phyloP scores from a whole-genome alignment of 2,329 filamentous ascomycete species.

The Colletotrichum aenigma region DNA sequence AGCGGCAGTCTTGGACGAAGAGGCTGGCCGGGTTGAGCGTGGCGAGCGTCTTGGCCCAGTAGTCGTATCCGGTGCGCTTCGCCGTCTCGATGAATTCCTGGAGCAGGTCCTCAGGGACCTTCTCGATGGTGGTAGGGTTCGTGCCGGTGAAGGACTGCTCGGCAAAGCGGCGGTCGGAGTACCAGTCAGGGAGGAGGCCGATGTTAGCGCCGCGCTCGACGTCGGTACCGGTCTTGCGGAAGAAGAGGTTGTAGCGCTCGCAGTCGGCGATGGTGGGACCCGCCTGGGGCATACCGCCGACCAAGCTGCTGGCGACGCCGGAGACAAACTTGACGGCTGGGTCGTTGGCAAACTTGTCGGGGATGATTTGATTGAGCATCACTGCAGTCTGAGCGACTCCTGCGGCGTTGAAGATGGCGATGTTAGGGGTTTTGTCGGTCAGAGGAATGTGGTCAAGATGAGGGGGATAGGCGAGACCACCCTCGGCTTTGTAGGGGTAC shows the following conservation, averaged over 20 bases:
- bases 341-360: constrained; percentile 33
- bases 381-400: constrained; percentile 32
- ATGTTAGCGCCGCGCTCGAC: constrained; percentile 36
- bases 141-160: constrained; percentile 48
- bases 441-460: constrained; percentile 32
- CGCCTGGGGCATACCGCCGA: constrained; percentile 30
- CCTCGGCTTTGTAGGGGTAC: constrained; percentile 28
- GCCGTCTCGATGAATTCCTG: constrained; percentile 39
- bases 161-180: constrained; percentile 41
- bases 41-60: constrained; percentile 33
- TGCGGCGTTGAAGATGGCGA: constrained; percentile 34
- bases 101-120: constrained; percentile 33
- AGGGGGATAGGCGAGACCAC: constrained; percentile 33
- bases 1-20: constrained; percentile 48
- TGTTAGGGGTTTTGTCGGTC: constrained; percentile 25
- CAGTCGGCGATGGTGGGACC: constrained; percentile 34
- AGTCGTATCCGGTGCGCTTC: constrained; percentile 31
- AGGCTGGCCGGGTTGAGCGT: constrained; percentile 33
- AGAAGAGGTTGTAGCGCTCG: constrained; percentile 35
- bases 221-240: constrained; percentile 37
- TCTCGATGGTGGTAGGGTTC: constrained; percentile 51
- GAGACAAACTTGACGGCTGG: constrained; percentile 32
- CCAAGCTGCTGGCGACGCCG: constrained; percentile 25
- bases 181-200: constrained; percentile 27
- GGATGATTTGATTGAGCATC: constrained; percentile 35